Evolutionary conservation across 106 monocot species (phyloP).

Genomic region (Allium sativum): DNA sequence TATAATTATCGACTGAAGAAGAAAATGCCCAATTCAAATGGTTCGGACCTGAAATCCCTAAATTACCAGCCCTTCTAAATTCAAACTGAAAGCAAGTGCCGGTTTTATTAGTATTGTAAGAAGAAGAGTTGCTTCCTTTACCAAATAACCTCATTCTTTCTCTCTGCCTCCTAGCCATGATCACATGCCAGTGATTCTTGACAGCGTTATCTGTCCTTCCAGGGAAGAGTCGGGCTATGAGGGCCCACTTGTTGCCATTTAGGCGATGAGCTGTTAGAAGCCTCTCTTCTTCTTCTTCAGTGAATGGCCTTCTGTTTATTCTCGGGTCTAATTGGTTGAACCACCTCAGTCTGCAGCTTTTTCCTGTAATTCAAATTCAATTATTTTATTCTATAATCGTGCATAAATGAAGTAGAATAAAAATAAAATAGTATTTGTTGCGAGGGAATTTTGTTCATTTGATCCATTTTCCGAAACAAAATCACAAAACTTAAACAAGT

Average conservation of each 20-base stretch:
- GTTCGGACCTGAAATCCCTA: background rate
- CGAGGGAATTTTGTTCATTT: too few species aligned
- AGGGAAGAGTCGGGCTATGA: constrained; percentile 74
- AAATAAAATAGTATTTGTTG: too few species aligned
- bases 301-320: constrained; percentile 76
- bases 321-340: constrained; percentile 88
- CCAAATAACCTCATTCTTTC: constrained; percentile 24
- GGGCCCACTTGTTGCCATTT: constrained; percentile 89
- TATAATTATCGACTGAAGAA: background rate
- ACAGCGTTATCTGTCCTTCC: constrained; percentile 87
- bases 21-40: constrained; percentile 9
- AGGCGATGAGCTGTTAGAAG: constrained; percentile 54
- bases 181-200: constrained; percentile 94
- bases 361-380: constrained; percentile 28
- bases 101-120: background rate
- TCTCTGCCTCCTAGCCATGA: constrained; percentile 52
- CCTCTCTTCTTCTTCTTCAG: constrained; percentile 66
- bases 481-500: too few species aligned
- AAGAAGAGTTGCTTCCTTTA: constrained; percentile 5
- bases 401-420: too few species aligned
- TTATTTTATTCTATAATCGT: too few species aligned
- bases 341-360: constrained; percentile 90
- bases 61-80: background rate
- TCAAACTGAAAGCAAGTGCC: constrained; percentile 4
- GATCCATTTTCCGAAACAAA: too few species aligned